Percentiles rank a stretch among this genome's conserved stretches.
Conservation (phyloP, 768 basidiomycete species). For the Kockovaella imperatae region DNA sequence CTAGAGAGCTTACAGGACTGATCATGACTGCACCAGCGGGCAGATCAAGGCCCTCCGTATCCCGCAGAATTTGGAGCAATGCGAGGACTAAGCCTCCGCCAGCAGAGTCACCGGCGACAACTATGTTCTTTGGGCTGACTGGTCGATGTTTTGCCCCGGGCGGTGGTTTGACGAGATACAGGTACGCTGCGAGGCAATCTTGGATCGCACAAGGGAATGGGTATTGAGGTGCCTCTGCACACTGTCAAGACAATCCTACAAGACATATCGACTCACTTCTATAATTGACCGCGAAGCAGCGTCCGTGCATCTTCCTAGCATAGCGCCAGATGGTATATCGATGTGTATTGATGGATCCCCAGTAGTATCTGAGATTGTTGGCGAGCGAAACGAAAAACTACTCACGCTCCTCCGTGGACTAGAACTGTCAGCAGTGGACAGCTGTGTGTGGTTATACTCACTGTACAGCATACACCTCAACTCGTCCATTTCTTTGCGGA, state of each 20-base stretch:
- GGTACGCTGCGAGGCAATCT: slow-evolving; percentile 77
- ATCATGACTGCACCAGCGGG: slow-evolving; percentile 85
- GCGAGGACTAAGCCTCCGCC: slow-evolving; percentile 82
- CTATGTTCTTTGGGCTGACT: slow-evolving; percentile 70
- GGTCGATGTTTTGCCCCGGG: slow-evolving; percentile 65
- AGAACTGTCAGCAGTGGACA: slow-evolving; percentile 33
- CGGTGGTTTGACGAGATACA: slow-evolving; percentile 86
- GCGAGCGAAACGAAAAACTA: neutral
- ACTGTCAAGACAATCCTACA: neutral
- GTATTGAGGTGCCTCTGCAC: slow-evolving; percentile 70
- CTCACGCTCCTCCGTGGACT: slow-evolving; percentile 45
- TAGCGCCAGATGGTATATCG: slow-evolving; percentile 59
- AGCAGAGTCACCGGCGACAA: slow-evolving; percentile 85
- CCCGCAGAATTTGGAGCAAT: slow-evolving; percentile 74
- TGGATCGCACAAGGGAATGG: slow-evolving; percentile 85
- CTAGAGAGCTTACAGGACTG: slow-evolving; percentile 67
- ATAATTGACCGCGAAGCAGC: slow-evolving; percentile 58
- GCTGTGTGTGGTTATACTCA: too few species aligned
- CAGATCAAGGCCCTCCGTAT: slow-evolving; percentile 60
- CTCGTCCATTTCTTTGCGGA: slow-evolving; percentile 63
- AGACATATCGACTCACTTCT: slow-evolving; percentile 48
- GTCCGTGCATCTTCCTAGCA: slow-evolving; percentile 85
- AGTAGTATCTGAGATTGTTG: slow-evolving; percentile 34
- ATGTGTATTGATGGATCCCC: slow-evolving; percentile 45
- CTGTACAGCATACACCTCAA: slow-evolving; percentile 75